Conservation (phyloP, 345 rosid genomes). For the Theobroma cacao region DNA sequence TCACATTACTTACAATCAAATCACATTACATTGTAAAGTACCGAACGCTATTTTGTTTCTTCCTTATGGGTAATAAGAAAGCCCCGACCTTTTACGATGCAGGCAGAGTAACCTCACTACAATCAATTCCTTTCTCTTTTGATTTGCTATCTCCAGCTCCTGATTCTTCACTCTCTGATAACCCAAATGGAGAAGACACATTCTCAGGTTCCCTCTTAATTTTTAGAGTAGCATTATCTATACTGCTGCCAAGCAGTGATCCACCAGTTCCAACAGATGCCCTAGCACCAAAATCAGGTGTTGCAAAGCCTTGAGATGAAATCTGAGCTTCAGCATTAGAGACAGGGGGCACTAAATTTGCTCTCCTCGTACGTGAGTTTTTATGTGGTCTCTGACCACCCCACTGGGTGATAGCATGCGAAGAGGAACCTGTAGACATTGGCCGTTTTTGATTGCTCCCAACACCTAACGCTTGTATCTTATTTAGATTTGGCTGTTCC, state of each 20-base stretch:
- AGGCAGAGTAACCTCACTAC: conserved; percentile 45
- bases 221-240: conserved; percentile 45
- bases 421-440: conserved; percentile 53
- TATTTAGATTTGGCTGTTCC: conserved; percentile 49
- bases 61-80: conserved; percentile 46
- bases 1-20: no score
- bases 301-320: conserved; percentile 52
- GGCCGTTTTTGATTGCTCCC: conserved; percentile 42
- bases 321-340: conserved; percentile 53
- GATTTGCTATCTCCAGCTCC: conserved; percentile 69
- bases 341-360: conserved; percentile 68
- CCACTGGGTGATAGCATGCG: conserved; percentile 87
- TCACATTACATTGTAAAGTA: no score
- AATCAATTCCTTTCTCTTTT: conserved; percentile 56
- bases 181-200: conserved; percentile 62
- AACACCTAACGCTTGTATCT: conserved; percentile 32
- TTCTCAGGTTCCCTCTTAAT: conserved; percentile 59
- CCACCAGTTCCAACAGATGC: conserved; percentile 50
- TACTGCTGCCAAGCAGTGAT: conserved; percentile 36
- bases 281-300: conserved; percentile 61
- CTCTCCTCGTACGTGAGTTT: conserved; percentile 81
- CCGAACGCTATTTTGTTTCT: no score
- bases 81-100: conserved; percentile 51
- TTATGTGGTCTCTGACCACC: conserved; percentile 90
- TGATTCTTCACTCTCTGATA: conserved; percentile 86